Evolutionary conservation across 140 eudicot species (phyloP).

Genomic region (Stevia rebaudiana): DNA sequence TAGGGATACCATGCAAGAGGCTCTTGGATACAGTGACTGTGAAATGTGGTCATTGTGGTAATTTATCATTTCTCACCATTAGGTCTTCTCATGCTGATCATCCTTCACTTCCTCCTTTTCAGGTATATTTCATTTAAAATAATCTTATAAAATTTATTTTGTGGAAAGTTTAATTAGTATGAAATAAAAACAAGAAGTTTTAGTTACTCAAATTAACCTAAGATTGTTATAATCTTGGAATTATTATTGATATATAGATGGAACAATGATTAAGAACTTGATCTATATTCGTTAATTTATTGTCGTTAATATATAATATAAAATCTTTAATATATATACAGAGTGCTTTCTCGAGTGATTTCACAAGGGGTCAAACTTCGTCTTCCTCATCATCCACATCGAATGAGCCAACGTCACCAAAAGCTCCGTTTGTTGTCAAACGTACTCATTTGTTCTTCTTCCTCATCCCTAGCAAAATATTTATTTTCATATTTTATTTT

Average conservation of each 20-base stretch:
- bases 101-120: conserved; percentile 37
- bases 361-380: conserved; percentile 56
- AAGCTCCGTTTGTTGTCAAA: conserved; percentile 79
- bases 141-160: neutral
- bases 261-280: no score
- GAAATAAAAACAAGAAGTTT: neutral
- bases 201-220: no score
- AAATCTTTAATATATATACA: neutral
- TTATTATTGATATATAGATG: no score
- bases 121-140: conserved; percentile 19
- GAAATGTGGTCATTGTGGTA: conserved; percentile 92
- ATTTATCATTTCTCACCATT: conserved; percentile 73
- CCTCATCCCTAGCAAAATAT: neutral
- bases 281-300: no score
- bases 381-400: conserved; percentile 68
- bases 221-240: no score
- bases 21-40: conserved; percentile 87
- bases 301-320: no score
- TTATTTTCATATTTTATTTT: neutral
- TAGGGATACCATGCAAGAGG: conserved; percentile 85
- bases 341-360: conserved; percentile 44
- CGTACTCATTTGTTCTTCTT: conserved; percentile 29
- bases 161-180: neutral
- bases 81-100: conserved; percentile 65
- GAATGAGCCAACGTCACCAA: conserved; percentile 61